Percentiles rank a stretch among this genome's conserved stretches.
Evolutionary conservation across 345 rosid genomes (phyloP).

Genomic region (Eutrema japonicum): DNA sequence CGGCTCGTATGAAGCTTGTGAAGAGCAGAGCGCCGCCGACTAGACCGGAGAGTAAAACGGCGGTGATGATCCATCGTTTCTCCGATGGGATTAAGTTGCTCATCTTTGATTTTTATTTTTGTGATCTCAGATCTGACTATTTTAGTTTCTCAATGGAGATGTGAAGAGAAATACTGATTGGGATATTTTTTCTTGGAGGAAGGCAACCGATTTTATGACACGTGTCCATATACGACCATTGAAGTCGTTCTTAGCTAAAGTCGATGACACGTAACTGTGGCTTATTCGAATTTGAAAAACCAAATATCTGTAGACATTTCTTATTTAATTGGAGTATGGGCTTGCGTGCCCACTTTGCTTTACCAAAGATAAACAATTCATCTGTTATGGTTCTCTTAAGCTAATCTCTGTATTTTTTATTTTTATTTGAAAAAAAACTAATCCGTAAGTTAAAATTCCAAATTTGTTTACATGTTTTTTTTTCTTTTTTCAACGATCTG

Average conservation of each 20-base stretch:
- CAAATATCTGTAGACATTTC: conserved; percentile 2
- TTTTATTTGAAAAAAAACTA: too few species aligned
- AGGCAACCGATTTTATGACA: neutral
- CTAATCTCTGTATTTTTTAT: too few species aligned
- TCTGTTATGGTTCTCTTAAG: too few species aligned
- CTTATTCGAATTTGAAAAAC: conserved; percentile 34
- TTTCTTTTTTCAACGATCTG: too few species aligned
- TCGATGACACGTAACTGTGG: conserved; percentile 27
- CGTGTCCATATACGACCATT: conserved; percentile 39
- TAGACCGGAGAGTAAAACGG: conserved; percentile 40
- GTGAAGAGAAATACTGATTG: conserved; percentile 27
- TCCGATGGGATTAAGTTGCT: conserved; percentile 42
- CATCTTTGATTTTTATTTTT: conserved; percentile 10
- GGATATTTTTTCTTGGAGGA: conserved; percentile 33
- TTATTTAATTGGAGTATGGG: conserved; percentile 8
- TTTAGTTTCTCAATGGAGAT: conserved; percentile 6
- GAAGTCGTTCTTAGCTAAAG: conserved; percentile 25
- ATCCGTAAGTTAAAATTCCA: too few species aligned
- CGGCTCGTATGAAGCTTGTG: conserved; percentile 42
- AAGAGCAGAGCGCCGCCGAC: conserved; percentile 43
- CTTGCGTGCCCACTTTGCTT: conserved; percentile 10
- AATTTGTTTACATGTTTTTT: too few species aligned
- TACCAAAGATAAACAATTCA: neutral
- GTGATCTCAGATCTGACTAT: conserved; percentile 36
- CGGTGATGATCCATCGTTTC: conserved; percentile 45